Conservation (phyloP, 495 filamentous ascomycete genomes). For the Sordaria brevicollis region DNA sequence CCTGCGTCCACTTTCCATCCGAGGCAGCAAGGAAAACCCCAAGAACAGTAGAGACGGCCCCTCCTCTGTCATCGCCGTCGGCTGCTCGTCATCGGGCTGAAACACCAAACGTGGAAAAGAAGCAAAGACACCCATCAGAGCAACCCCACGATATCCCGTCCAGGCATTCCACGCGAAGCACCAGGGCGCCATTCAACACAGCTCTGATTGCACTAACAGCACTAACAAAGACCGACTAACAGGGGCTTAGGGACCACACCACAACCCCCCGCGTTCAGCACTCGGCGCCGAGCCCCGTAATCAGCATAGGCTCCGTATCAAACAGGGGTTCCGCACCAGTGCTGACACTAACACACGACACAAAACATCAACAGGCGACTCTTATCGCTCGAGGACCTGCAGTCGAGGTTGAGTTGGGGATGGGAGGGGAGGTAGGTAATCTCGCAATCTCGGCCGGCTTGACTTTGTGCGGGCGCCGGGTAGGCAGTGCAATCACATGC, state of each 20-base stretch:
- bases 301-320: not conserved
- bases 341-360: not conserved
- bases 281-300: not conserved
- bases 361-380: not conserved
- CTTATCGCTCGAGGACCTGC: not conserved
- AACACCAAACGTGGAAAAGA: not conserved
- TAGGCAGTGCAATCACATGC: not conserved
- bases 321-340: not conserved
- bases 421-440: too few species aligned
- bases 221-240: not conserved
- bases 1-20: not conserved
- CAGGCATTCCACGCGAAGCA: not conserved
- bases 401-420: not conserved
- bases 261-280: not conserved
- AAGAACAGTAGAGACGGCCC: not conserved
- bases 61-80: not conserved
- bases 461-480: not conserved
- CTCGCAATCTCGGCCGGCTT: not conserved
- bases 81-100: not conserved
- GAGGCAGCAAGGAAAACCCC: not conserved
- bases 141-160: not conserved
- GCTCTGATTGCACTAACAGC: not conserved
- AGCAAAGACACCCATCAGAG: not conserved
- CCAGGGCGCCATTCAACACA: not conserved
- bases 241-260: not conserved